A percentile compares a stretch with the other conserved stretches of the same genome.
Evolutionary conservation across 352 stramenopile genomes (phyloP).

Genomic region (Phytophthora sojae): DNA sequence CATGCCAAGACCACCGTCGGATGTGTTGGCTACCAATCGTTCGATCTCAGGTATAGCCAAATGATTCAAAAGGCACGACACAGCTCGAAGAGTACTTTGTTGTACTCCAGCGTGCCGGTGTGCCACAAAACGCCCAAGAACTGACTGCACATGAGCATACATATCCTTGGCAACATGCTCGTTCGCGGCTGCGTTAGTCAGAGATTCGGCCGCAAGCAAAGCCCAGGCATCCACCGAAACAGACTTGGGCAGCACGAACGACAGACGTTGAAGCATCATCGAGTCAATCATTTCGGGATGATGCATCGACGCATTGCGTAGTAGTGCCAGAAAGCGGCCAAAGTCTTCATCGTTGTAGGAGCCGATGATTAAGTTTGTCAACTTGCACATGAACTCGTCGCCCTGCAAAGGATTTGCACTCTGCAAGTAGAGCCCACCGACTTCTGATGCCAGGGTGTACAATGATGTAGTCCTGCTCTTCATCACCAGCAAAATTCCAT

Average conservation of each 20-base stretch:
- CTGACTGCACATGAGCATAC: conserved; percentile 58
- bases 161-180: conserved; percentile 41
- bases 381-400: conserved; percentile 42
- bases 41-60: conserved; percentile 38
- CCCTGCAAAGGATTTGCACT: conserved; percentile 6
- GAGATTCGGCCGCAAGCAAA: conserved; percentile 51
- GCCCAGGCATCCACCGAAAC: conserved; percentile 68
- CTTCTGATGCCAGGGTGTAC: conserved; percentile 73
- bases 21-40: conserved; percentile 33
- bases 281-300: conserved; percentile 61
- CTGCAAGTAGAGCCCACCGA: conserved; percentile 59
- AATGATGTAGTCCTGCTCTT: conserved; percentile 54
- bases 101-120: conserved; percentile 66
- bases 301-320: conserved; percentile 74
- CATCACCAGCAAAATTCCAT: conserved; percentile 61
- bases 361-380: conserved; percentile 52
- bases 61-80: conserved; percentile 46
- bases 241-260: conserved; percentile 70
- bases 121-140: conserved; percentile 56
- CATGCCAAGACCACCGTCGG: conserved; percentile 49
- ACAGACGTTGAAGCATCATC: conserved; percentile 76
- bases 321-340: conserved; percentile 64
- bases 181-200: conserved; percentile 58
- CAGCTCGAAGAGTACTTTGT: conserved; percentile 47
- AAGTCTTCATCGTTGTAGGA: conserved; percentile 75